Conservation (phyloP, 306 rosid species). For the Castanea crenata region DNA sequence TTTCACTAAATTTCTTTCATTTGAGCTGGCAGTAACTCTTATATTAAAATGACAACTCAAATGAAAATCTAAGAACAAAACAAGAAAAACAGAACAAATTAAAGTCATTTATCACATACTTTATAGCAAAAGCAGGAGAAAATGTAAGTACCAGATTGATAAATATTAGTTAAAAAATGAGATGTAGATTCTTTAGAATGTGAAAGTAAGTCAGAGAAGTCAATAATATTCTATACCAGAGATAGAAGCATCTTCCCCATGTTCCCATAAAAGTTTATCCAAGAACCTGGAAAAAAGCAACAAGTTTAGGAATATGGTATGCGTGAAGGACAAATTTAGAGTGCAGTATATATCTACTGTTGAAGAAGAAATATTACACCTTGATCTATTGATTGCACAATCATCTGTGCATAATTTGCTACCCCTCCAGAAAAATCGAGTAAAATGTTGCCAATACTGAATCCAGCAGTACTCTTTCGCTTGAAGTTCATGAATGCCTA, state of each 20-base stretch:
- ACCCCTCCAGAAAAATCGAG: slow-evolving; percentile 67
- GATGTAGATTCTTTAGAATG: neutral
- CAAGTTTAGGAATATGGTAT: slow-evolving; percentile 1
- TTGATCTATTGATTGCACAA: slow-evolving; percentile 76
- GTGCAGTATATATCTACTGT: neutral
- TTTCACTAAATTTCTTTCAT: neutral
- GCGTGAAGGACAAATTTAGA: slow-evolving; percentile 1
- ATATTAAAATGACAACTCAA: neutral
- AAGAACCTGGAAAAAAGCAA: slow-evolving; percentile 45
- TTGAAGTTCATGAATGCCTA: slow-evolving; percentile 66
- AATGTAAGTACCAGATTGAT: neutral
- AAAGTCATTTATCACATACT: neutral
- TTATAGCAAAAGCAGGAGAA: neutral
- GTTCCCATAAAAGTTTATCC: slow-evolving; percentile 76
- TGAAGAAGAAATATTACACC: slow-evolving; percentile 36
- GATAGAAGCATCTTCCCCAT: slow-evolving; percentile 69
- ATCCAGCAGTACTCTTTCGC: slow-evolving; percentile 68
- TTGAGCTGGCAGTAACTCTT: neutral
- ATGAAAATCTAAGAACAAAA: too few species aligned
- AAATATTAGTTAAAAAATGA: too few species aligned
- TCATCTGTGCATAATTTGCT: slow-evolving; percentile 65
- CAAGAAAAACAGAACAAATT: neutral
- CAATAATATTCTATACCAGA: slow-evolving; percentile 42
- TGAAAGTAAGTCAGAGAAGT: neutral
- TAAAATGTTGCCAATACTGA: slow-evolving; percentile 63